A percentile compares a stretch with the other conserved stretches of the same genome.
Conservation (phyloP, 805 yeast genomes). For the Sugiyamaella marilandica region DNA sequence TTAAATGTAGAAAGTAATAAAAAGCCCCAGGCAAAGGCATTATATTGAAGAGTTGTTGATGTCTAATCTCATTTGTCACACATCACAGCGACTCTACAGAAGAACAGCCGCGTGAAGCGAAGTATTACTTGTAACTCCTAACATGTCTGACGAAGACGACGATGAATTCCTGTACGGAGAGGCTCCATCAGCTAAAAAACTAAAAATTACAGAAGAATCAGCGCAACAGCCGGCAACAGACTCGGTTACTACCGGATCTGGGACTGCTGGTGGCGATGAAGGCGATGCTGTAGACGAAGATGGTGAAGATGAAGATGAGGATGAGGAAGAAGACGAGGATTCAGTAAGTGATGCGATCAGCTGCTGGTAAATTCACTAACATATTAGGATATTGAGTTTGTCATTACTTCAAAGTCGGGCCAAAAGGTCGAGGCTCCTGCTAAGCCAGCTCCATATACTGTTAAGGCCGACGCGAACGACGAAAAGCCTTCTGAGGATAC, state of each 20-base stretch:
- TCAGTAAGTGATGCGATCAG: not conserved
- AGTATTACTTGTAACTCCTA: not conserved
- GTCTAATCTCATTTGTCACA: too few species aligned
- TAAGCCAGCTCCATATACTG: conserved; percentile 20
- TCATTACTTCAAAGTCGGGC: conserved; percentile 49
- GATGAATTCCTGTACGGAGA: conserved; percentile 65
- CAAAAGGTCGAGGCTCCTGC: conserved; percentile 28
- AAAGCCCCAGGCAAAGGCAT: too few species aligned
- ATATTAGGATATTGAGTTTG: conserved; percentile 71
- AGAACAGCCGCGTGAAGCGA: too few species aligned
- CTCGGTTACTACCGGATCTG: conserved; percentile 19
- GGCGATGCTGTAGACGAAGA: conserved; percentile 39
- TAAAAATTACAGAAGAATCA: conserved; percentile 23
- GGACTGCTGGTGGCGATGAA: conserved; percentile 44
- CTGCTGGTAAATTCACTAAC: not conserved
- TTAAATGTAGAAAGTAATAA: too few species aligned
- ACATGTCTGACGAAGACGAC: conserved; percentile 48
- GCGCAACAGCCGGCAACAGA: conserved; percentile 18
- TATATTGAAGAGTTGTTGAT: too few species aligned
- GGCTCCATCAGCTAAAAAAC: conserved; percentile 38
- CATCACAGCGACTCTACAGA: too few species aligned
- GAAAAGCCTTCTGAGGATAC: conserved; percentile 21
- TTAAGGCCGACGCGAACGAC: conserved; percentile 6
- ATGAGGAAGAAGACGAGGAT: conserved; percentile 33
- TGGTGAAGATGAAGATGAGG: conserved; percentile 44